Base-by-base conservation (phyloP, 164 flowering plant species). In the Pachysandra terminalis region DNA sequence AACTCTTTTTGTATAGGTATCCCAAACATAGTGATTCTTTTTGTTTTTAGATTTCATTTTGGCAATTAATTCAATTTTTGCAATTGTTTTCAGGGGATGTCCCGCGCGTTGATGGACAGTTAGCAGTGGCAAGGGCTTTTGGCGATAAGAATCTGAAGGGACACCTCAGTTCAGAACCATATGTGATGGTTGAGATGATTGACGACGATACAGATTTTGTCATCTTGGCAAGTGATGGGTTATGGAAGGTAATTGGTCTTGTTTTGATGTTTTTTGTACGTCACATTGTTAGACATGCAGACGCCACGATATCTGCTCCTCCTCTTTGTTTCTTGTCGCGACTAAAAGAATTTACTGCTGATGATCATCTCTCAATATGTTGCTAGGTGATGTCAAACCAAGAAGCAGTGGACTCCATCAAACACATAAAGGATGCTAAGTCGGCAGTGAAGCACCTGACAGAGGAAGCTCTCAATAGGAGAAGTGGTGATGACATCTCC, bases 61-160 rank as follows among this genome's bases (percentile, higher is more conserved):
- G 25, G n/a, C n/a, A n/a, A n/a, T n/a, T n/a, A n/a, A n/a, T n/a
- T n/a, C n/a, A n/a, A n/a, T n/a, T n/a, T n/a, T n/a, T n/a, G n/a
- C n/a, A 53, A 13, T 25, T 56, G 48, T 49, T 57, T 68, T 35
- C 76, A 89, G 96, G 96, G 59, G 93, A 91, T 60, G 97, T 90
- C 28, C 84, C 97, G 26, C 83, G 96, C 28, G 93, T 90, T 52
- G 97, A 91, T 74, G 97, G 97, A n/a, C 96, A 90, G 81, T 77
- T 91, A 37, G 96, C 96, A 2, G 91, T 91, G 32, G 89, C 96
- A 17, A 85, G 97, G 78, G 96, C 96, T 61, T 90, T 91, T 76
- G 97, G 97, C 9, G 96, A 91, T 66, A 83, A 83, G 81, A 81
- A 88, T 74, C 80, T 91, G 85, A 91, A 91, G 84, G 68, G 73